These are phyloP conservation scores for Dothidotthia symphoricarpi DNA, from an alignment of 2,329 filamentous ascomycete genomes.

Conservation along the genomic window DNA sequence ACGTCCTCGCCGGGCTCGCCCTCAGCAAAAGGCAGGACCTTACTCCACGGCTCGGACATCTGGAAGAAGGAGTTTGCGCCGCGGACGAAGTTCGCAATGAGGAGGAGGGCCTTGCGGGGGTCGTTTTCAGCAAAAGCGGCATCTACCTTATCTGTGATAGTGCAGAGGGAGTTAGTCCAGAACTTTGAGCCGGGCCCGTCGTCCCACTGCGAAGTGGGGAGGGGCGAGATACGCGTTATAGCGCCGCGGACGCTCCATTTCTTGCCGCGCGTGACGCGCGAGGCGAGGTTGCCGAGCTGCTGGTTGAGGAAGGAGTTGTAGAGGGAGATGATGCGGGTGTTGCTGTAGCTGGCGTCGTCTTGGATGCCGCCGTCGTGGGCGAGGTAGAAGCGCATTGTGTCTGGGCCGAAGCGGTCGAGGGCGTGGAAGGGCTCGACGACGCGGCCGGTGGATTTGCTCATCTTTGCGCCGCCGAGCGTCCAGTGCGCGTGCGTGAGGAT, in stretches of 20 bases:
- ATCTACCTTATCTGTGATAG: conserved; percentile 21
- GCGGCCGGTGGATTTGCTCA: conserved; percentile 95
- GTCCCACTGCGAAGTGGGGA: conserved; percentile 27
- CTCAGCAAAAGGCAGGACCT: conserved; percentile 43
- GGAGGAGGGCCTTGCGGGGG: conserved; percentile 26
- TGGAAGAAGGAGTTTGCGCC: conserved; percentile 64
- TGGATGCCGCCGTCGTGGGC: conserved; percentile 73
- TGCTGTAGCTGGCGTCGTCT: conserved; percentile 82
- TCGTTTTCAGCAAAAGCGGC: conserved; percentile 26
- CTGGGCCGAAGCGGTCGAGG: conserved; percentile 81
- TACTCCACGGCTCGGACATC: conserved; percentile 66
- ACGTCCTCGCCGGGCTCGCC: conserved; percentile 35
- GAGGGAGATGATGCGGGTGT: conserved; percentile 67
- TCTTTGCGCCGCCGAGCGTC: conserved; percentile 88
- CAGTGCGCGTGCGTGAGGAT: conserved; percentile 92
- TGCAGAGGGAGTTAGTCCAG: conserved; percentile 42
- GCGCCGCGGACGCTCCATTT: conserved; percentile 66
- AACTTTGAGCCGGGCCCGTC: conserved; percentile 30
- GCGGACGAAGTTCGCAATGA: conserved; percentile 30
- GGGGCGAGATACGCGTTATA: conserved; percentile 45
- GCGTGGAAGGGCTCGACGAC: conserved; percentile 94
- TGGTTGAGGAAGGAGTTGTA: conserved; percentile 79
- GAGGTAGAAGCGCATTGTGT: conserved; percentile 87
- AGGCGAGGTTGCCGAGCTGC: conserved; percentile 76
- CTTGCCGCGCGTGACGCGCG: conserved; percentile 66